These are phyloP conservation scores for Grammothele lineata DNA, from an alignment of 768 basidiomycete genomes.

Conservation along the genomic window DNA sequence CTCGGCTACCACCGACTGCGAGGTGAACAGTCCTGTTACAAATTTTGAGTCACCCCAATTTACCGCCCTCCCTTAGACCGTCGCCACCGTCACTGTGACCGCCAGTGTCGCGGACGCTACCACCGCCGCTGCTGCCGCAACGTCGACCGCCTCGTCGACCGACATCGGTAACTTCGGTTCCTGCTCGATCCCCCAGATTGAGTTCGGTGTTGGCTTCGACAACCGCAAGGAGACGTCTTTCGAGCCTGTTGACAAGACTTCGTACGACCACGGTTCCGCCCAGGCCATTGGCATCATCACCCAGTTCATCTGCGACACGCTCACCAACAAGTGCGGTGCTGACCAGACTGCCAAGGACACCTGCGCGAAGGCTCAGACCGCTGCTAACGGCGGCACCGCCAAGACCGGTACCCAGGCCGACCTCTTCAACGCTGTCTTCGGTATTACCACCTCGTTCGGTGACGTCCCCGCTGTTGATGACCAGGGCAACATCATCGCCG, in stretches of 20 bases:
- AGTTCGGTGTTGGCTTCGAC: conserved; percentile 52
- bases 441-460: conserved; percentile 50
- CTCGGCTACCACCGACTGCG: conserved; percentile 10
- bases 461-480: conserved; percentile 39
- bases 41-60: neutral
- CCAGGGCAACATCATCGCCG: conserved; percentile 35
- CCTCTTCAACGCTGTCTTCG: conserved; percentile 57
- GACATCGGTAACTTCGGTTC: conserved; percentile 43
- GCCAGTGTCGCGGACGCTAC: conserved; percentile 14
- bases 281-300: conserved; percentile 57
- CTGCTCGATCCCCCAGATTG: conserved; percentile 51
- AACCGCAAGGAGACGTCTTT: conserved; percentile 51
- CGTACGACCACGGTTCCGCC: conserved; percentile 55
- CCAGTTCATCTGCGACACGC: conserved; percentile 51
- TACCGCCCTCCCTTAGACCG: neutral
- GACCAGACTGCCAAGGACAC: conserved; percentile 49
- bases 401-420: conserved; percentile 53
- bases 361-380: conserved; percentile 37
- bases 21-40: neutral
- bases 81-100: conserved; percentile 14
- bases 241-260: conserved; percentile 43
- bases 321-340: conserved; percentile 51
- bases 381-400: conserved; percentile 21
- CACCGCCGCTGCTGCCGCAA: conserved; percentile 11
- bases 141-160: conserved; percentile 10